phyloP scores from a whole-genome alignment of 2,329 filamentous ascomycete species.

The Microdochium trichocladiopsis region DNA sequence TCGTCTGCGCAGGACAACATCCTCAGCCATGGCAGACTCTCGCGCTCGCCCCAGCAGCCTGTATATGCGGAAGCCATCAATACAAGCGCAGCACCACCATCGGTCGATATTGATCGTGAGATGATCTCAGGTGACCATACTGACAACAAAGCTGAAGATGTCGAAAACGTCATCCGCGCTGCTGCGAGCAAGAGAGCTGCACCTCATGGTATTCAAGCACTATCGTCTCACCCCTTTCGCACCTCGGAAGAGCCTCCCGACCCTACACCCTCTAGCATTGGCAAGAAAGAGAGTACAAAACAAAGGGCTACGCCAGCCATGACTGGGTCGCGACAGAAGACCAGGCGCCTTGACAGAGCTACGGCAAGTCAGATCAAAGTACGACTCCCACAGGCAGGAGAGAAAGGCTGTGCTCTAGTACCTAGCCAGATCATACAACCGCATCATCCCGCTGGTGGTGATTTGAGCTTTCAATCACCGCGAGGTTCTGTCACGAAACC shows the following conservation, averaged over 20 bases:
- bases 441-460: background rate
- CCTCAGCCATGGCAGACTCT: background rate
- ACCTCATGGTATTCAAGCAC: too few species aligned
- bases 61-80: too few species aligned
- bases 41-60: background rate
- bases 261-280: too few species aligned
- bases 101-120: too few species aligned
- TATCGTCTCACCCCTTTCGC: too few species aligned
- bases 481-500: background rate
- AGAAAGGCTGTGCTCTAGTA: background rate
- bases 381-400: background rate
- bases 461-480: background rate
- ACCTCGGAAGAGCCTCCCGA: too few species aligned
- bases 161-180: too few species aligned
- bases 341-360: background rate
- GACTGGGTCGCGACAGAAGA: background rate
- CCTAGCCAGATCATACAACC: background rate
- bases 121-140: too few species aligned
- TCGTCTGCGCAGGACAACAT: background rate
- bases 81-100: too few species aligned
- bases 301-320: background rate
- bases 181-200: too few species aligned
- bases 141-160: too few species aligned
- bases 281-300: too few species aligned
- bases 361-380: background rate